Evolutionary conservation across 805 yeast species (phyloP).

Genomic region (Starmera pachycereana): DNA sequence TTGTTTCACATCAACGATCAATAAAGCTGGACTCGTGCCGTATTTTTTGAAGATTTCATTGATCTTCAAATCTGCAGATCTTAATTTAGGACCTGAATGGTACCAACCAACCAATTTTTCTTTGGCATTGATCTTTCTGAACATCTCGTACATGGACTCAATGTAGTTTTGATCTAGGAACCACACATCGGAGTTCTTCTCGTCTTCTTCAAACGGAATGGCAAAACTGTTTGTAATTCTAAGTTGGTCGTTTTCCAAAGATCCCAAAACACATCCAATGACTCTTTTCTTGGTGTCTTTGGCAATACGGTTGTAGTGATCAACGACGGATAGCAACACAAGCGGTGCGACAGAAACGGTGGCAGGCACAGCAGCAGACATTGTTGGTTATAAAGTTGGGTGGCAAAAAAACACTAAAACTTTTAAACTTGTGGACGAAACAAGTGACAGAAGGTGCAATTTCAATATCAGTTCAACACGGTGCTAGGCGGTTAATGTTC

Average conservation of each 20-base stretch:
- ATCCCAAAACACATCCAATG: slow-evolving; percentile 91
- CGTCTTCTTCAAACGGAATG: slow-evolving; percentile 97
- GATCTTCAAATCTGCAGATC: slow-evolving; percentile 79
- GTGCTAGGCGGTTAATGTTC: too few species aligned
- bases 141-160: slow-evolving; percentile 96
- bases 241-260: slow-evolving; percentile 43
- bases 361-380: slow-evolving; percentile 8
- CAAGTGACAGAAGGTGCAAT: too few species aligned
- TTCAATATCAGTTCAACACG: too few species aligned
- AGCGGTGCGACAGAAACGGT: slow-evolving; percentile 91
- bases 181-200: slow-evolving; percentile 86
- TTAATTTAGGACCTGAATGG: slow-evolving; percentile 92
- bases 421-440: too few species aligned
- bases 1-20: slow-evolving; percentile 88
- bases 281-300: slow-evolving; percentile 70
- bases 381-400: neutral
- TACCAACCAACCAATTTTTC: slow-evolving; percentile 98
- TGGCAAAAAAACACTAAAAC: too few species aligned
- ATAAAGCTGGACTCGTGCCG: slow-evolving; percentile 67
- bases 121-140: slow-evolving; percentile 93
- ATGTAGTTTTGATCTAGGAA: slow-evolving; percentile 93
- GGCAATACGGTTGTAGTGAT: slow-evolving; percentile 85
- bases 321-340: slow-evolving; percentile 88
- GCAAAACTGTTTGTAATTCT: slow-evolving; percentile 91
- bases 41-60: slow-evolving; percentile 84